Base-by-base conservation (phyloP, 345 rosid species). In the Firmiana major region DNA sequence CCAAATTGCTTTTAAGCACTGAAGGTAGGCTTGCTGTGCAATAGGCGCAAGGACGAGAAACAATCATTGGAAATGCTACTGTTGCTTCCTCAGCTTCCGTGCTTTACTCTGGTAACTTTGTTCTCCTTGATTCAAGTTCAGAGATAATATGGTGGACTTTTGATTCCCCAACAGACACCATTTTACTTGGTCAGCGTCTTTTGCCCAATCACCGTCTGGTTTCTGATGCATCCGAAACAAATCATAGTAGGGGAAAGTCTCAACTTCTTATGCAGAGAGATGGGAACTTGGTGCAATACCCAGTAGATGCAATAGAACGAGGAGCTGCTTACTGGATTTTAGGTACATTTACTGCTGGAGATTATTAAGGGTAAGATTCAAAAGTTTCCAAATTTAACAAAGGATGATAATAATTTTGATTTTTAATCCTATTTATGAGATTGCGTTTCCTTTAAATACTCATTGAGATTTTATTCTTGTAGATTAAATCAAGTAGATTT, bases 211-310 rank as follows among this genome's bases (percentile, higher is more conserved):
- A 15, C 2, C 7, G 49, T 1, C 49, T 82, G 67, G 62, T 82
- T 59, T 82, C 87, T 10, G 68, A 81, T 21, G 71, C 51, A 15
- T 82, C 79, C 1, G 46, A 7, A 6, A 71, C 73, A 1, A 42
- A 79, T 19, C 76, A 75, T 17, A 75, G 83, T 19, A 85, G 78
- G 0, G 83, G 85, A 19, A 15, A 63, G 9, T 82, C 80, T 63
- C 5, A 64, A 2, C 73, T 85, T 16, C 7, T n/a, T 48, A 79
- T 85, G 87, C 85, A 82, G 17, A 0, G 0, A 0, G 83, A 84
- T 53, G 83, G 83, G 10, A 80, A 82, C 58, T 81, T 81, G 60
- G 76, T 66, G 60, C 75, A 68, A 24, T 81, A 85, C 76, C 83
- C 80, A 4, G 36, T 66, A 16, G 59, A 71, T 10, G 58, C 76